phyloP scores from a whole-genome alignment of 2,329 filamentous ascomycete species.

The Fusarium pininemorale region DNA sequence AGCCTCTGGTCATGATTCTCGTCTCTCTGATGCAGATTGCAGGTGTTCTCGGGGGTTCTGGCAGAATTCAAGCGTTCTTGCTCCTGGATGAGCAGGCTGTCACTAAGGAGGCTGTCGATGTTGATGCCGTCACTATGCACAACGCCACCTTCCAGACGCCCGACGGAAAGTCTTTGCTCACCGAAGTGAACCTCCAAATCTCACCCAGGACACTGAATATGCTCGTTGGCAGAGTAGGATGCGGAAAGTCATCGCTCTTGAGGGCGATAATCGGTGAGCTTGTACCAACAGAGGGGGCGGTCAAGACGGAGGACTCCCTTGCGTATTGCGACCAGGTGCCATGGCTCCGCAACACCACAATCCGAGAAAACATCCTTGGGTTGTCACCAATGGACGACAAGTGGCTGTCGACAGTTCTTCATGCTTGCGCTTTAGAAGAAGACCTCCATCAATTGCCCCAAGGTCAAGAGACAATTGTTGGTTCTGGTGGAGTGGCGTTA shows the following conservation, averaged over 20 bases:
- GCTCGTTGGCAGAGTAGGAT: constrained; percentile 54
- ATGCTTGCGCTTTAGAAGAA: constrained; percentile 48
- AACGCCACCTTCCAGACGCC: constrained; percentile 27
- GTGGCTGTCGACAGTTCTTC: constrained; percentile 45
- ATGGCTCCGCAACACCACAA: constrained; percentile 54
- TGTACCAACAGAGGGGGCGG: constrained; percentile 33
- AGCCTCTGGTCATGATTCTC: constrained; percentile 47
- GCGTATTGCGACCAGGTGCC: constrained; percentile 56
- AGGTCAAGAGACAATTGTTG: constrained; percentile 50
- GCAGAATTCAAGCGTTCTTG: constrained; percentile 47
- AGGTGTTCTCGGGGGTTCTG: constrained; percentile 46
- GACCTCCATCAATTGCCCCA: constrained; percentile 47
- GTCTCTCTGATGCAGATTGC: constrained; percentile 47
- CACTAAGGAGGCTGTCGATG: not conserved
- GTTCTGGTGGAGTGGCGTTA: constrained; percentile 53
- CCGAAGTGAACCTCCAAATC: constrained; percentile 38
- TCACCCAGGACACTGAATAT: constrained; percentile 43
- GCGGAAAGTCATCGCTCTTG: constrained; percentile 55
- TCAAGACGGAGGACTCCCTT: constrained; percentile 42
- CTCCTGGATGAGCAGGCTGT: constrained; percentile 35
- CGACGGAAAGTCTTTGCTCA: constrained; percentile 34
- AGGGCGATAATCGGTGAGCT: constrained; percentile 52
- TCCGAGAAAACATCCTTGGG: constrained; percentile 53
- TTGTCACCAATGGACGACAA: constrained; percentile 38
- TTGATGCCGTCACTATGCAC: not conserved